Conservation (phyloP, 192 early-diverging fungal species). For the Podila verticillata region DNA sequence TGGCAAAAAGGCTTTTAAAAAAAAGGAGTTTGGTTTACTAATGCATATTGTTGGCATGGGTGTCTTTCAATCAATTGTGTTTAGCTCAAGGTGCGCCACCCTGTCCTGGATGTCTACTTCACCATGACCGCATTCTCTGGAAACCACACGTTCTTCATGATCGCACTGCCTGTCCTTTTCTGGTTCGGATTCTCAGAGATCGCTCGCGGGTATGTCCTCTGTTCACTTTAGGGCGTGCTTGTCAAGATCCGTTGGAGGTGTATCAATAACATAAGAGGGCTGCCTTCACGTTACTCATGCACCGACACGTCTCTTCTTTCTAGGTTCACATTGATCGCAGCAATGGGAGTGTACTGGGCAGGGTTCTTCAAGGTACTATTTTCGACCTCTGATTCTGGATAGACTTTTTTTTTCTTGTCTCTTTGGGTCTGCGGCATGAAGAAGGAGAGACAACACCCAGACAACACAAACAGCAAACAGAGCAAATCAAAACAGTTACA, state of each 20-base stretch:
- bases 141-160: conserved; percentile 89
- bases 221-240: neutral
- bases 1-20: too few relatives aligned
- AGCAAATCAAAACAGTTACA: too few relatives aligned
- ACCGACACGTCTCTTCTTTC: neutral
- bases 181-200: conserved; percentile 79
- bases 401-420: neutral
- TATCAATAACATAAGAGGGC: too few relatives aligned
- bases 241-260: neutral
- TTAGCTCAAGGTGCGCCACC: conserved; percentile 56
- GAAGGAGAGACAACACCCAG: neutral
- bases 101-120: conserved; percentile 71
- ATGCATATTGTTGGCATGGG: too few relatives aligned
- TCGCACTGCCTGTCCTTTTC: conserved; percentile 81
- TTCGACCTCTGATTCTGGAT: neutral
- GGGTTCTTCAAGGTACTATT: conserved; percentile 66
- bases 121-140: conserved; percentile 80
- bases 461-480: neutral
- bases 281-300: too few relatives aligned
- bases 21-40: too few relatives aligned
- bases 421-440: neutral
- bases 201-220: conserved; percentile 58
- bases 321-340: conserved; percentile 55
- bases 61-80: too few relatives aligned
- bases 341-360: conserved; percentile 66